A percentile compares a stretch with the other conserved stretches of the same genome.
phyloP scores from a whole-genome alignment of 495 filamentous ascomycete genomes.

The Xylaria bambusicola region DNA sequence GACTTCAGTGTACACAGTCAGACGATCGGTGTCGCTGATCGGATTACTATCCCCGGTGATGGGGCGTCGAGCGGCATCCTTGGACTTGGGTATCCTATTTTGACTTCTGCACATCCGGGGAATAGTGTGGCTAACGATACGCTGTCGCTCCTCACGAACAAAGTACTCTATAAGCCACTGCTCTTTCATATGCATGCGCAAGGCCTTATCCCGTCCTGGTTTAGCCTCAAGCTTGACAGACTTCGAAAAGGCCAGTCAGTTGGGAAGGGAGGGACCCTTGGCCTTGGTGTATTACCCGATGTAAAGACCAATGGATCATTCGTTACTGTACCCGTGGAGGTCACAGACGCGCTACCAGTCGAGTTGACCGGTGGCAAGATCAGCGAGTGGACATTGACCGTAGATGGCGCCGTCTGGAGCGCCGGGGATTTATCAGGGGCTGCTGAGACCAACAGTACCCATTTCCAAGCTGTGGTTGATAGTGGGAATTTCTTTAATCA shows the following conservation, averaged over 20 bases:
- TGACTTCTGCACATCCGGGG: slow-evolving; percentile 31
- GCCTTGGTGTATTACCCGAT: slow-evolving; percentile 21
- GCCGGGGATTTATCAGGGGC: slow-evolving; percentile 29
- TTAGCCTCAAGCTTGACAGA: slow-evolving; percentile 48
- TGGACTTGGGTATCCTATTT: slow-evolving; percentile 60
- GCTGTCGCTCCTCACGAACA: slow-evolving; percentile 24
- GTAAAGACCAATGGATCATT: slow-evolving; percentile 23
- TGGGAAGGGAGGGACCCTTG: slow-evolving; percentile 21
- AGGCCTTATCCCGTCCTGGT: slow-evolving; percentile 53
- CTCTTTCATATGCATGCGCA: slow-evolving; percentile 57
- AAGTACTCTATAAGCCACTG: slow-evolving; percentile 52
- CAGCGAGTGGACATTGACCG: slow-evolving; percentile 19
- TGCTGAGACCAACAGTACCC: slow-evolving; percentile 29
- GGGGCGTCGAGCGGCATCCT: slow-evolving; percentile 57
- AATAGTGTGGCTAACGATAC: slow-evolving; percentile 26
- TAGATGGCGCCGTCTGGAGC: slow-evolving; percentile 22
- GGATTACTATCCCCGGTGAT: slow-evolving; percentile 25
- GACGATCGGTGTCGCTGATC: slow-evolving; percentile 50
- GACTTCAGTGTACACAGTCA: slow-evolving; percentile 57
- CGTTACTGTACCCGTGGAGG: slow-evolving; percentile 6
- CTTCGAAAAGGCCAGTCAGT: background rate
- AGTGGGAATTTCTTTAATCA: slow-evolving; percentile 50
- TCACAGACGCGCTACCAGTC: slow-evolving; percentile 10
- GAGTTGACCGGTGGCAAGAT: slow-evolving; percentile 16
- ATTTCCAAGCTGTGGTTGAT: slow-evolving; percentile 50